Evolutionary conservation across 495 filamentous ascomycete species (phyloP), one percentile per base, ranked within the genome.

Genomic region (Lasiosphaeria miniovina): DNA sequence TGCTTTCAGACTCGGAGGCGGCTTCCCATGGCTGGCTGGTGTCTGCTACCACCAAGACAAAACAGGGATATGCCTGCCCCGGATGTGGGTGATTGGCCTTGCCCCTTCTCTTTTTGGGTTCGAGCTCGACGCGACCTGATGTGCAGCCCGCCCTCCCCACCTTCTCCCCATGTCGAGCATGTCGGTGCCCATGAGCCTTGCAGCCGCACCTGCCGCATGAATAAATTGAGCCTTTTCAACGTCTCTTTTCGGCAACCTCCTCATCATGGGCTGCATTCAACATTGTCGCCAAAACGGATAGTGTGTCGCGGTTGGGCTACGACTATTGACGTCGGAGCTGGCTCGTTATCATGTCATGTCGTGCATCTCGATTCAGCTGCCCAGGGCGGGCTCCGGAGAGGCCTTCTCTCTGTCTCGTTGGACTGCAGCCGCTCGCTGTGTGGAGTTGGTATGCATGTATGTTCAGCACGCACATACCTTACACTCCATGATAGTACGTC

Each of bases 131-230:
- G 12, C 43, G 12, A 46, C 43, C 34, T 55, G 46, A 61, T 61
- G 52, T 55, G 52, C 58, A 43, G 52, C 58, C 24, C 24, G 24
- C 24, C 24, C 24, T 24, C 24, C 24, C 24, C 24, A 24, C 24
- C 24, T 24, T 24, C 24, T 24, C 24, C 24, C 24, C 24, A 24
- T 24, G 24, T 24, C 24, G 24, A 24, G 24, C 24, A 24, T 24
- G 24, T 24, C 24, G 24, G 24, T 24, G 24, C 24, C 24, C 24
- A 24, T 54, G 59, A 46, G 1, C 43, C 58, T 64, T 52, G 60
- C 55, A 59, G 55, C 65, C 61, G 65, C 59, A 67, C 61, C 61
- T 61, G 52, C 54, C 61, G 64, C 64, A 64, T 58, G 58, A 64
- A 58, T 61, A 66, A 63, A 63, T 53, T 61, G 46, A 36, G 45